These are phyloP conservation scores for Annulohypoxylon bovei DNA, from an alignment of 495 filamentous ascomycete species.

Conservation along the genomic window DNA sequence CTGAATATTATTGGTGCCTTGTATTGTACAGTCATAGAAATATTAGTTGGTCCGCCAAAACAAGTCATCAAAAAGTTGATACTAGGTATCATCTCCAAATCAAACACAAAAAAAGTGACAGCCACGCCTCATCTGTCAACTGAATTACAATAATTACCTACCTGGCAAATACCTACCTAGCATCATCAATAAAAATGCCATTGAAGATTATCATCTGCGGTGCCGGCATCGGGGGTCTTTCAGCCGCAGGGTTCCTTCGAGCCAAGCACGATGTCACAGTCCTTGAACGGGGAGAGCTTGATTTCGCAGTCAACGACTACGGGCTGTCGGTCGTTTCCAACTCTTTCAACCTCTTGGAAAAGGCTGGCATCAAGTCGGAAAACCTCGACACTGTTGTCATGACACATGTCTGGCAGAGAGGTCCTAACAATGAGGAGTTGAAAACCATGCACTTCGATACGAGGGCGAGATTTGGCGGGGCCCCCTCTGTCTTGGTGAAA, in stretches of 20 bases:
- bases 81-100: not conserved
- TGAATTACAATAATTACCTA: no score
- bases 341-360: slow-evolving; percentile 41
- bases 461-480: slow-evolving; percentile 35
- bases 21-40: not conserved
- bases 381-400: slow-evolving; percentile 41
- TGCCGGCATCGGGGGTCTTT: slow-evolving; percentile 40
- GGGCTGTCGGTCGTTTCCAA: slow-evolving; percentile 43
- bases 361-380: slow-evolving; percentile 34
- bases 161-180: not conserved
- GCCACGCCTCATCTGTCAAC: not conserved
- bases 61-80: not conserved
- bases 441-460: slow-evolving; percentile 40
- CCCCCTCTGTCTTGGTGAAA: slow-evolving; percentile 38
- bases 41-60: not conserved
- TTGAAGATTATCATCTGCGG: slow-evolving; percentile 43
- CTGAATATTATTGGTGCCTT: not conserved
- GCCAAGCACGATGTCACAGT: slow-evolving; percentile 43
- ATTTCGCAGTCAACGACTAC: slow-evolving; percentile 44
- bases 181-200: slow-evolving; percentile 12
- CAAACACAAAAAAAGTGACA: not conserved
- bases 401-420: slow-evolving; percentile 42
- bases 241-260: slow-evolving; percentile 43
- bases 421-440: slow-evolving; percentile 35
- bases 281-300: slow-evolving; percentile 42